Evolutionary conservation across 495 filamentous ascomycete genomes (phyloP), one percentile per base, ranked within the genome.

Genomic region (Collariella sp.): DNA sequence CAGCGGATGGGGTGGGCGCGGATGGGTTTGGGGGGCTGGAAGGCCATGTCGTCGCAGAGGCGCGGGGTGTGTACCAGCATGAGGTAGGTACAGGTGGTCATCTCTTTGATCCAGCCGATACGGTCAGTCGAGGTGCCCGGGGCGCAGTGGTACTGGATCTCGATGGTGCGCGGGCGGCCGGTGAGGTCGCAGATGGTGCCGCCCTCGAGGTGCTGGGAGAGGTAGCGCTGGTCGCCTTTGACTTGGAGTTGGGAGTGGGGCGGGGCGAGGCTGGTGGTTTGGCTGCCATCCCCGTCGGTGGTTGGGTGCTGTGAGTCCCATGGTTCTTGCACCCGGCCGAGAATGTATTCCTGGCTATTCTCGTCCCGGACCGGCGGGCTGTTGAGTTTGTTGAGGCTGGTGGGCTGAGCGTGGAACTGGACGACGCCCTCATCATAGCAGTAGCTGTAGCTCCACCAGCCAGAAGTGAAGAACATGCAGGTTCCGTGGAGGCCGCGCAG

Each of bases 361-460:
- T 80, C 79, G 65, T 97, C 93, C 59, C 86, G 85, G 54, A 84
- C 85, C 16, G 79, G 76, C 4, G 88, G 82, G 1, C 82, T 78
- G 5, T 83, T 84, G 26, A 19, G 15, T 22, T 69, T 71, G 62
- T 77, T 70, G 54, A 80, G 72, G 26, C 26, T 35, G 46, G 80
- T 70, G 0, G 90, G 81, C 47, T 89, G 72, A 48, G 87, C 87
- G 70, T 97, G 93, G 69, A 95, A 98, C 66, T 98, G 93, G 57
- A 86, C 87, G 31, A 98, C 83, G 50, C 87, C 81, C 40, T 81
- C 76, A 62, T 87, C 86, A 72, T 96, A 95, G 73, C 93, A 98
- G 72, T 95, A 97, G 31, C 82, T 84, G 67, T 98, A 98, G 50
- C 85, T 89, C 93, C 93, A 98, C 93, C 93, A 98, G 3, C 91